phyloP scores from a whole-genome alignment of 805 yeast genomes.

The Candida jianshihensis region DNA sequence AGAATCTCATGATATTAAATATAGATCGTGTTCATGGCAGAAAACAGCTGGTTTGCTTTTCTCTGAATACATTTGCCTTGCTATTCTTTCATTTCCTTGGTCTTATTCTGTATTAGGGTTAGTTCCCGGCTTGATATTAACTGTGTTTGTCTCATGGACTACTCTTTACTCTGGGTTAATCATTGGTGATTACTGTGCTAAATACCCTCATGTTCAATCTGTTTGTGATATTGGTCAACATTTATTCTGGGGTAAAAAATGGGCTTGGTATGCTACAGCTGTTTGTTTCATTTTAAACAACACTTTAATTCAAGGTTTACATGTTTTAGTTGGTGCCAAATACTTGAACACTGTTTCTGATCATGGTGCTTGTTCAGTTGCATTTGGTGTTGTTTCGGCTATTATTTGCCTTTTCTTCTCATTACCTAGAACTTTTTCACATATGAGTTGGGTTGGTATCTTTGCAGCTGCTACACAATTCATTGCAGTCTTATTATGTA shows the following conservation, averaged over 20 bases:
- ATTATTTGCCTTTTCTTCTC: slow-evolving; percentile 44
- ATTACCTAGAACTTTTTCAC: slow-evolving; percentile 49
- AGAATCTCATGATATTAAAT: slow-evolving; percentile 31
- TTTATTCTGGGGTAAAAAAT: slow-evolving; percentile 41
- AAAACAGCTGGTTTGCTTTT: slow-evolving; percentile 53
- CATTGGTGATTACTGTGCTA: slow-evolving; percentile 47
- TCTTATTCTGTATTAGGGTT: slow-evolving; percentile 53
- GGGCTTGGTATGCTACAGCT: slow-evolving; percentile 55
- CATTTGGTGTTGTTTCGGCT: slow-evolving; percentile 41
- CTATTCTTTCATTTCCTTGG: slow-evolving; percentile 64
- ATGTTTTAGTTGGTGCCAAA: slow-evolving; percentile 53
- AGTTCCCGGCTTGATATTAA: slow-evolving; percentile 50
- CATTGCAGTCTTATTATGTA: slow-evolving; percentile 44
- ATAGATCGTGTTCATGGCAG: slow-evolving; percentile 49
- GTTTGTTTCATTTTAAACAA: slow-evolving; percentile 47
- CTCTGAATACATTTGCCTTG: slow-evolving; percentile 55
- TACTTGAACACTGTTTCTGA: slow-evolving; percentile 49
- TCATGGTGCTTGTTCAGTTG: slow-evolving; percentile 45
- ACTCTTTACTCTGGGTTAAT: slow-evolving; percentile 51
- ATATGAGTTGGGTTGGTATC: slow-evolving; percentile 43
- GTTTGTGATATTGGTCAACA: slow-evolving; percentile 56
- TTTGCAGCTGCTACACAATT: slow-evolving; percentile 54
- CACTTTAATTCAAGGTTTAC: slow-evolving; percentile 51
- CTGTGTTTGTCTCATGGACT: slow-evolving; percentile 42
- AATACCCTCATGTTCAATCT: slow-evolving; percentile 43